Base-by-base conservation (phyloP, 1,284 basidiomycete genomes). In the Rhodotorula sp. region DNA sequence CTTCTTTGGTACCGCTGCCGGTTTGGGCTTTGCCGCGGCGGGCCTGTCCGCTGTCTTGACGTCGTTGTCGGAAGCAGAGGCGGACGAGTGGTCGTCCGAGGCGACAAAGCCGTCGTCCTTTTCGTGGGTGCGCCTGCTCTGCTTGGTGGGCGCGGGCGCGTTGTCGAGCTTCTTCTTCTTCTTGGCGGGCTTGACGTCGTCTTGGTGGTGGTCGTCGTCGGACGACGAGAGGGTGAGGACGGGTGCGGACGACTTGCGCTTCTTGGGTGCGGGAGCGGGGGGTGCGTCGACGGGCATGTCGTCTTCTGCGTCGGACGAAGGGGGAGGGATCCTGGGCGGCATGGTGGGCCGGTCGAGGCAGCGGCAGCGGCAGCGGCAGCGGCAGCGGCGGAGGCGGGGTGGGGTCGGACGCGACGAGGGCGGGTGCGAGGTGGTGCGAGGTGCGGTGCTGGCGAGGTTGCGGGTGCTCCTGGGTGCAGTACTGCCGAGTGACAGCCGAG, bases 91-190 rank as follows among this genome's bases (percentile, higher is more conserved):
- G 13, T 36, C 57, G 6, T 44, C 39, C n/a, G 57, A 68, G 62
- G 69, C 76, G 55, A 81, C 82, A 13, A 82, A 81, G 6, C 41
- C 59, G n/a, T 66, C 59, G 15, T 67, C 70, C 19, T 41, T 32
- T 19, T 46, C 36, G 41, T 5, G n/a, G n/a, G 8, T 34, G 29
- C 21, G n/a, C 19, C 22, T n/a, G 27, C 39, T 41, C 41, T 25
- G 27, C 46, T 36, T 46, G 36, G 5, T 13, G n/a, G 27, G 15
- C 27, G 19, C 46, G 34, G 22, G 44, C 1, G 6, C 39, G 17
- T 19, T 25, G 19, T 25, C 29, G 27, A 50, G 39, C n/a, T 60
- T 60, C 21, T n/a, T 21, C 48, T 61, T 61, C 59, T 67, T 58
- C 62, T 53, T 61, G 34, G 51, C 54, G 2, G 67, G 67, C 53